A percentile compares a stretch with the other conserved stretches of the same genome.
Conservation (phyloP, 768 basidiomycete genomes). For the Boletus edulis region DNA sequence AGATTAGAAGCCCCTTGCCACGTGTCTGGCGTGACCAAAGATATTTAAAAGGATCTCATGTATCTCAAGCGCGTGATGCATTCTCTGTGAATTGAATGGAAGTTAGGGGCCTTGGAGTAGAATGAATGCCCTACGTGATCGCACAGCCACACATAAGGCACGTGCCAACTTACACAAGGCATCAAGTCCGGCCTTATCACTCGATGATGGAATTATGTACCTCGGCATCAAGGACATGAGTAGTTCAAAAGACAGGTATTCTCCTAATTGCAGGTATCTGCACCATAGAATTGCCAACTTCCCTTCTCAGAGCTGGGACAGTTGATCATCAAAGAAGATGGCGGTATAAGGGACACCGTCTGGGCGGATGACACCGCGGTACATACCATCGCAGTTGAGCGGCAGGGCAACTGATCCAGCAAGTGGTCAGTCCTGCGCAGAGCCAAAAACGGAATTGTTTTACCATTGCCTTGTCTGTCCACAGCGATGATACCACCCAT, state of each 20-base stretch:
- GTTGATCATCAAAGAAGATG: conserved; percentile 70
- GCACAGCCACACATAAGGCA: too few relatives aligned
- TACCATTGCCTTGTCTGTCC: conserved; percentile 68
- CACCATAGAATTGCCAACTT: neutral
- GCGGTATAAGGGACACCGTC: conserved; percentile 74
- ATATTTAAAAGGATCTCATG: neutral
- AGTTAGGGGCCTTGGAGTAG: too few relatives aligned
- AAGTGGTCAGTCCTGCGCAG: neutral
- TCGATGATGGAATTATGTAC: too few relatives aligned
- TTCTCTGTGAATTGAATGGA: neutral
- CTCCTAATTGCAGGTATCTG: too few relatives aligned
- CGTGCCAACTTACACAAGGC: too few relatives aligned
- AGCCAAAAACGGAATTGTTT: conserved; percentile 5
- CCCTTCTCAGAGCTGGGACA: conserved; percentile 21
- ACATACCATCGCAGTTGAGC: conserved; percentile 80
- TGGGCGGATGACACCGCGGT: conserved; percentile 67
- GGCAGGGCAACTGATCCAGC: conserved; percentile 58
- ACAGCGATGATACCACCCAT: conserved; percentile 75
- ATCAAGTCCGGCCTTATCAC: too few relatives aligned
- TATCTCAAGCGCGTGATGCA: neutral
- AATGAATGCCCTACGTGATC: too few relatives aligned
- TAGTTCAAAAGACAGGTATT: too few relatives aligned
- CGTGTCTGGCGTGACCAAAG: neutral
- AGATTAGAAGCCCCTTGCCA: neutral
- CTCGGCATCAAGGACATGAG: too few relatives aligned